Percentiles rank a stretch among this genome's conserved stretches.
phyloP scores from a whole-genome alignment of 257 asterid genomes.

The Capsicum chinense region DNA sequence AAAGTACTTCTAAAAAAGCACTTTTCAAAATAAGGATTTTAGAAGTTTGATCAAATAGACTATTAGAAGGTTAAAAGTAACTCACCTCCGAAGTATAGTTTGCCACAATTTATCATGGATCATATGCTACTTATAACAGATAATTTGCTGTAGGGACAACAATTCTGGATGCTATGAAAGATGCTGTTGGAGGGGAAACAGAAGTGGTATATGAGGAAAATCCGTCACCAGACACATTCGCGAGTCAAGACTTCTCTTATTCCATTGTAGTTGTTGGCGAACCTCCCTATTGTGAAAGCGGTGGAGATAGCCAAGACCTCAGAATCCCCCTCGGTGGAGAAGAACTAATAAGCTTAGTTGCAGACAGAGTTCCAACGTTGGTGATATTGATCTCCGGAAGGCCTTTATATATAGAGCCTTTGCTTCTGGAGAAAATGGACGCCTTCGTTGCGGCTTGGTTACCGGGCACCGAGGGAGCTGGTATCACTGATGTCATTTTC shows the following conservation, averaged over 20 bases:
- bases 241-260: conserved; percentile 58
- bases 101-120: no score
- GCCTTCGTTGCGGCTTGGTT: conserved; percentile 79
- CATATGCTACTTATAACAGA: neutral
- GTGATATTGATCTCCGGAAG: conserved; percentile 75
- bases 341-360: conserved; percentile 60
- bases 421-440: conserved; percentile 59
- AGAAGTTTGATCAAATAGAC: no score
- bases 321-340: conserved; percentile 65
- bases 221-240: conserved; percentile 62
- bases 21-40: no score
- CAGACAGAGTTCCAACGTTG: conserved; percentile 74
- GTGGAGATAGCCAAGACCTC: conserved; percentile 73
- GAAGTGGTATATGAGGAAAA: conserved; percentile 68
- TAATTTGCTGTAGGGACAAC: conserved; percentile 63
- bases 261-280: conserved; percentile 85
- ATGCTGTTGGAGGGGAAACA: conserved; percentile 54
- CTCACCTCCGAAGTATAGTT: neutral
- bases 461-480: conserved; percentile 85
- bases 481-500: conserved; percentile 74
- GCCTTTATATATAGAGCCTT: conserved; percentile 70
- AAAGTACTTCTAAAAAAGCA: no score
- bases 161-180: conserved; percentile 76
- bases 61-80: neutral
- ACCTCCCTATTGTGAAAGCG: conserved; percentile 75